A percentile compares a stretch with the other conserved stretches of the same genome.
These are phyloP conservation scores for Alliaria petiolata DNA, from an alignment of 345 rosid genomes.

Conservation along the genomic window DNA sequence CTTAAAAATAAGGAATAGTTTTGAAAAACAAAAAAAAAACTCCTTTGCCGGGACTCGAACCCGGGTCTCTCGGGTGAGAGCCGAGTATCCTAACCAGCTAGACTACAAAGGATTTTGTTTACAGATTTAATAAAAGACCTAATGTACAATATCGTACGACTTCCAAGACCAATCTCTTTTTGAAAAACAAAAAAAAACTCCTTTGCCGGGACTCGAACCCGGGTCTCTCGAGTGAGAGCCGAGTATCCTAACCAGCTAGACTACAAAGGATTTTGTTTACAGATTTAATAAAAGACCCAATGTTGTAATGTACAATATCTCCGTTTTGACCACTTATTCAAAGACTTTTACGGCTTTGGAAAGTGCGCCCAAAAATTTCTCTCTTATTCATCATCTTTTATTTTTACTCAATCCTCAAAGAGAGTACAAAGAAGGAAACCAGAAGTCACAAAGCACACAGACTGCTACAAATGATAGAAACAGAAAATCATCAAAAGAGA, in stretches of 20 bases:
- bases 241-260: conserved; percentile 49
- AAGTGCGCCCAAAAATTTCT: background rate
- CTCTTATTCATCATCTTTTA: background rate
- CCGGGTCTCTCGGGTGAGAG: conserved; percentile 71
- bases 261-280: conserved; percentile 15
- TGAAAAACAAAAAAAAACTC: no score
- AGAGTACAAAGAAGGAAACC: no score
- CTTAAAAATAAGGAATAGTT: background rate
- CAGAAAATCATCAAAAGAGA: conserved; percentile 44
- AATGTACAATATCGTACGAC: no score
- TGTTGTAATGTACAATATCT: no score
- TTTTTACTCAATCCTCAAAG: background rate
- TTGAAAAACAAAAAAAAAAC: background rate
- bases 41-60: conserved; percentile 69
- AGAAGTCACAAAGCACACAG: background rate
- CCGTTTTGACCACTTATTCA: no score
- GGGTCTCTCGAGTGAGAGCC: conserved; percentile 73
- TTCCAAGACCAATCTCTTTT: no score
- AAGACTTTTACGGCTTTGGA: no score
- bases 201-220: conserved; percentile 68
- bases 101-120: conserved; percentile 19
- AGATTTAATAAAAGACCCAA: no score
- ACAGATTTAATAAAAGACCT: no score
- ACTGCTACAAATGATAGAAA: background rate
- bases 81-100: conserved; percentile 55